These are phyloP conservation scores for Alternaria sp. DNA, from an alignment of 2,329 filamentous ascomycete species.

Conservation along the genomic window DNA sequence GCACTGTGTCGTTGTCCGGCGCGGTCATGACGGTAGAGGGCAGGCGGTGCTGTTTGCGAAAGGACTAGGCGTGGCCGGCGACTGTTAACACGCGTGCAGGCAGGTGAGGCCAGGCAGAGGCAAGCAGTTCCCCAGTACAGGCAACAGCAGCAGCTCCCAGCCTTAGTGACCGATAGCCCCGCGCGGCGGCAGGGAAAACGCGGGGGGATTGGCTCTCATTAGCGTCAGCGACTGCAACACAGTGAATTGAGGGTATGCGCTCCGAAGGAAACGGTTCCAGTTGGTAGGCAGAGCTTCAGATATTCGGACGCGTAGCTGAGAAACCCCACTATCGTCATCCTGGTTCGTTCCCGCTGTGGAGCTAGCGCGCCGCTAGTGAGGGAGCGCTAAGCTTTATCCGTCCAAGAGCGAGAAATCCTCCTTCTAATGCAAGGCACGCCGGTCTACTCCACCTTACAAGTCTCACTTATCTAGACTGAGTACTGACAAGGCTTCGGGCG, in stretches of 20 bases:
- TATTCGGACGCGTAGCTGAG: conserved; percentile 4
- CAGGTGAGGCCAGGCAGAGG: conserved; percentile 28
- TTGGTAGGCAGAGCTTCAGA: conserved; percentile 63
- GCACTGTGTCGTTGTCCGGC: conserved; percentile 43
- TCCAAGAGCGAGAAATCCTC: conserved; percentile 8
- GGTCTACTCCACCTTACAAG: conserved; percentile 12
- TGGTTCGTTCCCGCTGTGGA: conserved; percentile 9
- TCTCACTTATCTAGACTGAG: conserved; percentile 1
- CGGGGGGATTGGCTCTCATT: conserved; percentile 33
- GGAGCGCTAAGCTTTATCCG: conserved; percentile 7
- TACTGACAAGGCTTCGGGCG: not conserved
- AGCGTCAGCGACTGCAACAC: conserved; percentile 21
- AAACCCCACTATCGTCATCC: conserved; percentile 15
- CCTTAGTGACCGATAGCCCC: conserved; percentile 32
- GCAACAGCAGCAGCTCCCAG: conserved; percentile 32
- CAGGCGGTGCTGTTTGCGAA: conserved; percentile 22
- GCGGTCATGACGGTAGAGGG: conserved; percentile 41
- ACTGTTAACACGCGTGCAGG: conserved; percentile 19
- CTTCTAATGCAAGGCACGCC: conserved; percentile 18
- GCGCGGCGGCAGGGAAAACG: conserved; percentile 22
- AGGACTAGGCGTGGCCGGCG: conserved; percentile 23
- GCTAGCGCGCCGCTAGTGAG: conserved; percentile 9
- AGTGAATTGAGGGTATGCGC: not conserved
- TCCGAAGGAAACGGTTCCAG: not conserved
- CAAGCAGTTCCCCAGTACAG: conserved; percentile 30